Evolutionary conservation across 139 green algal genomes (phyloP).

Genomic region (Chlamydomonas urium): DNA sequence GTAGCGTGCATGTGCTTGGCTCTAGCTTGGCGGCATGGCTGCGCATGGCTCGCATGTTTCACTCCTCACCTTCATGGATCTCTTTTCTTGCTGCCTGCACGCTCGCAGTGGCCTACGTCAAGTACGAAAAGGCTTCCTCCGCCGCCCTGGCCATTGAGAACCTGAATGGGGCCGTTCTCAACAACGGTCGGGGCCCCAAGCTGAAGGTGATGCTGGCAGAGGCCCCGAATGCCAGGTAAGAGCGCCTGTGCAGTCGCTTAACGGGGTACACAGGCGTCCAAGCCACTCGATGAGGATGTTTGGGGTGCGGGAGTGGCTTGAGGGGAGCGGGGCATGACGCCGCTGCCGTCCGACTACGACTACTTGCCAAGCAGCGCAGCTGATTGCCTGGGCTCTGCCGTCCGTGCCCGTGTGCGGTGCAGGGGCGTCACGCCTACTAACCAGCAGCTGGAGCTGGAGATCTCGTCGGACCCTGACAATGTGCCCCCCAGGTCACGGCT

Average conservation of each 20-base stretch:
- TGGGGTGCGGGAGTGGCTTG: no score
- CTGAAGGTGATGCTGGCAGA: slow-evolving; percentile 89
- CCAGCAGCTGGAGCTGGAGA: slow-evolving; percentile 36
- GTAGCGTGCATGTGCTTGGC: neutral
- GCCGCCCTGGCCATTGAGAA: slow-evolving; percentile 78
- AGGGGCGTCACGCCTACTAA: slow-evolving; percentile 1
- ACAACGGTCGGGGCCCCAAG: slow-evolving; percentile 77
- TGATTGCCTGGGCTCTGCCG: no score
- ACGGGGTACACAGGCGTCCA: no score
- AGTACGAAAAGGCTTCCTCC: slow-evolving; percentile 74
- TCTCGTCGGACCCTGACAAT: slow-evolving; percentile 81
- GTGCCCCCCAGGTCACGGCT: slow-evolving; percentile 74
- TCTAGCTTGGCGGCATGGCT: neutral
- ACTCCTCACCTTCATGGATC: slow-evolving; percentile 2
- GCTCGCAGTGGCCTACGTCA: slow-evolving; percentile 83
- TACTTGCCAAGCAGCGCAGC: no score
- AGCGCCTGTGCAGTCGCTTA: no score
- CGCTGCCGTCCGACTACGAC: no score
- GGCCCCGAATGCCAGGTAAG: slow-evolving; percentile 55
- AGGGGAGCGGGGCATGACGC: no score
- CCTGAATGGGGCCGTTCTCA: slow-evolving; percentile 80
- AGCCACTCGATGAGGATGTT: no score
- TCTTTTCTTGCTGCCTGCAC: slow-evolving; percentile 16
- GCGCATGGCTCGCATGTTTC: neutral
- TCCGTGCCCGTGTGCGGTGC: no score